Evolutionary conservation across 2,329 filamentous ascomycete species (phyloP), one percentile per base, ranked within the genome.

Genomic region (Fusarium bactridioides): DNA sequence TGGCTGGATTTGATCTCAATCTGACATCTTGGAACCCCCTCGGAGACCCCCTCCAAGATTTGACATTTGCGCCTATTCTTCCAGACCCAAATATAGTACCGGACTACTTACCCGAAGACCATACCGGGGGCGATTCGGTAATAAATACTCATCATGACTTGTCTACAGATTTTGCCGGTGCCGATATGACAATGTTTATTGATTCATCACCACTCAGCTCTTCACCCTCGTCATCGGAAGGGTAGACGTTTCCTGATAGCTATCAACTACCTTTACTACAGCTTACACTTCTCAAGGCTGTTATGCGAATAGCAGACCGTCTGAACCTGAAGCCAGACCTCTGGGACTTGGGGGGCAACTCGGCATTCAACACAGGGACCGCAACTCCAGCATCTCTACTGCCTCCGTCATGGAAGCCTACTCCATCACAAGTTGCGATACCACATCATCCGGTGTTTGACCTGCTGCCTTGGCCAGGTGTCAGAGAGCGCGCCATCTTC

Each of bases 381-480:
- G 77, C 72, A 27, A 78, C 78, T 48, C 69, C 81, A 74, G 44
- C 78, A 13, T 73, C 81, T 18, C 79, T 83, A 51, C 79, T 89
- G 12, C 86, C 86, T 4, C 50, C 62, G 19, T 82, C 85, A 41
- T 86, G 87, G 80, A 84, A 82, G 37, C 88, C 88, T 18, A 89
- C 87, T 1, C 60, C 79, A 15, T 81, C 83, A 1, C 88, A 90
- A 74, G 74, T 83, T 13, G 71, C 81, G 5, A 79, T 88, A 19
- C 85, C 86, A 3, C 88, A 90, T 69, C 88, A 90, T 71, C 88
- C 89, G 4, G 64, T 89, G 18, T 77, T 90, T 16, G 88, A 91
- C 75, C 79, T 90, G 33, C 78, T 90, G 3, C 88, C 88, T 2
- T 90, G 88, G 89, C 87, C 88, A 3, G 80, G 76, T 23, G 85